Conservation (phyloP, 73 alveolate genomes). For the Paramecium biaurelia region DNA sequence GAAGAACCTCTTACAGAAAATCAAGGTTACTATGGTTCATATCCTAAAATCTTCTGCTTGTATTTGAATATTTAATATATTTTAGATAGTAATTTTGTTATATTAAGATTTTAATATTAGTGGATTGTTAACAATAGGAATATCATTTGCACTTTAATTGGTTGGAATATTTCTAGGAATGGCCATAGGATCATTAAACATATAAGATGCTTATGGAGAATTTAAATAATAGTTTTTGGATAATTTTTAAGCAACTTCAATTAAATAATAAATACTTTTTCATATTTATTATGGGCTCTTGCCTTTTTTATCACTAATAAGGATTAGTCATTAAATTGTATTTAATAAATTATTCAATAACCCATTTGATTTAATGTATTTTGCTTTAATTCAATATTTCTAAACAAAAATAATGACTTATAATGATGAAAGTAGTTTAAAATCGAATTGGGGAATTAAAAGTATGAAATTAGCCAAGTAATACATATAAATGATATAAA, state of each 20-base stretch:
- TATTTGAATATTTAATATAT: not conserved
- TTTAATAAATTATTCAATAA: not conserved
- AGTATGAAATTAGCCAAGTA: not conserved
- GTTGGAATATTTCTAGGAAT: not conserved
- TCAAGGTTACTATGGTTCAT: not conserved
- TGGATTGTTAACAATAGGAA: not conserved
- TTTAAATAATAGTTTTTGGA: conserved; percentile 6
- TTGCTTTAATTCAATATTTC: not conserved
- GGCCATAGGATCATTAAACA: not conserved
- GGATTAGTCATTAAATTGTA: not conserved
- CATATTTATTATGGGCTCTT: not conserved
- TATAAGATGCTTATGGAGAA: conserved; percentile 28
- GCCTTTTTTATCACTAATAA: not conserved
- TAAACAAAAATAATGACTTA: not conserved
- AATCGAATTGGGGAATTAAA: conserved; percentile 7
- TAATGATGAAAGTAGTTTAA: not conserved
- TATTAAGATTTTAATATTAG: not conserved
- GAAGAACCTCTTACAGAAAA: conserved; percentile 16
- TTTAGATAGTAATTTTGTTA: not conserved
- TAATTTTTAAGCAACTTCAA: not conserved
- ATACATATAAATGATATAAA: not conserved
- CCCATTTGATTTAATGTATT: not conserved
- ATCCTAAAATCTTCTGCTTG: not conserved
- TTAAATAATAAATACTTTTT: not conserved
- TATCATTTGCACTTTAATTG: not conserved